phyloP scores from a whole-genome alignment of 495 filamentous ascomycete genomes.

The Penicillium lividum region DNA sequence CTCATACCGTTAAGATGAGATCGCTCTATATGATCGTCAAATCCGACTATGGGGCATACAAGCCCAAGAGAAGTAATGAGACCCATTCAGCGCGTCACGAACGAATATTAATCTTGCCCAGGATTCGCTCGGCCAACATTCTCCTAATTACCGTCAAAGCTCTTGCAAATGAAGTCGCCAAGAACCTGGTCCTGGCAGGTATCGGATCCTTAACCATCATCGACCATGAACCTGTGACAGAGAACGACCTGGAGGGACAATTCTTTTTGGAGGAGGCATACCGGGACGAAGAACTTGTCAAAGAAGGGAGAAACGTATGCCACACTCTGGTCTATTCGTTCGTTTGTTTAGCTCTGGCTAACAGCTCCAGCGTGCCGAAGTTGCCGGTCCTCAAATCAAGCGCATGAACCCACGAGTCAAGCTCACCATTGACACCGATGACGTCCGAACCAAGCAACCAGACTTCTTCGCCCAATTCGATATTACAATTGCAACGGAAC shows the following conservation, averaged over 20 bases:
- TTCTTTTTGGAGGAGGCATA: slow-evolving; percentile 78
- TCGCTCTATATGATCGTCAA: slow-evolving; percentile 96
- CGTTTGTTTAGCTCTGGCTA: slow-evolving; percentile 2
- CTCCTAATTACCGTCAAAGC: slow-evolving; percentile 85
- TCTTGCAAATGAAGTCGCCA: slow-evolving; percentile 93
- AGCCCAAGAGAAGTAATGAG: slow-evolving; percentile 74
- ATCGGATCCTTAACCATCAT: slow-evolving; percentile 89
- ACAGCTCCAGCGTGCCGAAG: slow-evolving; percentile 68
- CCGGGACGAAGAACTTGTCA: slow-evolving; percentile 37
- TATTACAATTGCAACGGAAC: slow-evolving; percentile 87
- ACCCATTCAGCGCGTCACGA: not conserved
- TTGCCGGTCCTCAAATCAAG: slow-evolving; percentile 73
- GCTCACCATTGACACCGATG: slow-evolving; percentile 65
- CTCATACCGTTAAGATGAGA: slow-evolving; percentile 66
- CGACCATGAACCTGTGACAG: slow-evolving; percentile 74
- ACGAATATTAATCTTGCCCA: slow-evolving; percentile 5
- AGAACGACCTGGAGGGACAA: slow-evolving; percentile 82
- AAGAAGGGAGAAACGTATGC: slow-evolving; percentile 67
- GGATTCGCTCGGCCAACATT: slow-evolving; percentile 76
- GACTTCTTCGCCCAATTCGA: slow-evolving; percentile 78
- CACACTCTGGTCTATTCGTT: not conserved
- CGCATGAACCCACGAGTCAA: slow-evolving; percentile 89
- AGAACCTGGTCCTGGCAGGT: slow-evolving; percentile 95
- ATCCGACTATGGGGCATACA: slow-evolving; percentile 98
- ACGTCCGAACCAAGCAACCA: slow-evolving; percentile 62